A percentile compares a stretch with the other conserved stretches of the same genome.
These are phyloP conservation scores for Salinomyces thailandicus DNA, from an alignment of 2,329 filamentous ascomycete genomes.

Conservation along the genomic window DNA sequence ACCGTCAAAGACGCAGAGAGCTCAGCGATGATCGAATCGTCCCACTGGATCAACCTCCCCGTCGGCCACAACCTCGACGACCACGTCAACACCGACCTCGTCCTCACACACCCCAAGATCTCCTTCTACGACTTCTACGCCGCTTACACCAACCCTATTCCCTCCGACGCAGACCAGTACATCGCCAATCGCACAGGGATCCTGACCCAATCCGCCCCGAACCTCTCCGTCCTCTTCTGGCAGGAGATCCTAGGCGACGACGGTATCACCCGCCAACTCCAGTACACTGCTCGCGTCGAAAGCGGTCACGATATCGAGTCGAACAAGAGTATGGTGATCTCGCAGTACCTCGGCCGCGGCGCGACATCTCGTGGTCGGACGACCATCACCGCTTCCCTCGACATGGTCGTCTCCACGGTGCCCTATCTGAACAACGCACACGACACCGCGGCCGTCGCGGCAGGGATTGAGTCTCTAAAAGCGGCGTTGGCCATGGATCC, in stretches of 20 bases:
- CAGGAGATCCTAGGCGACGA: conserved; percentile 48
- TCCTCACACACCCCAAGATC: conserved; percentile 42
- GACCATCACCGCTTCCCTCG: conserved; percentile 48
- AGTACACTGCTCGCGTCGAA: conserved; percentile 57
- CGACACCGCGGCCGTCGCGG: conserved; percentile 54
- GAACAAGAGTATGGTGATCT: conserved; percentile 32
- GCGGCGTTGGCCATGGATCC: conserved; percentile 44
- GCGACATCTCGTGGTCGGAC: conserved; percentile 51
- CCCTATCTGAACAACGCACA: conserved; percentile 49
- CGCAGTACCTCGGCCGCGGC: conserved; percentile 53
- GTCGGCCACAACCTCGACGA: conserved; percentile 43
- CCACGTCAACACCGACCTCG: conserved; percentile 48
- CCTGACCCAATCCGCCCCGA: conserved; percentile 53
- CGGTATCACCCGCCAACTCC: conserved; percentile 51
- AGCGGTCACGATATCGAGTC: conserved; percentile 38
- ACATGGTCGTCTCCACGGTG: conserved; percentile 47
- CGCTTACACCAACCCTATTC: conserved; percentile 41
- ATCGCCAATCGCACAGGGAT: conserved; percentile 45
- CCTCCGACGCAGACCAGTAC: conserved; percentile 31
- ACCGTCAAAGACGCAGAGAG: conserved; percentile 38
- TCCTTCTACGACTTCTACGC: conserved; percentile 56
- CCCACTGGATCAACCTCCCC: conserved; percentile 42
- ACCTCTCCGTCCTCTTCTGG: conserved; percentile 54
- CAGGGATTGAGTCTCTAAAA: conserved; percentile 52
- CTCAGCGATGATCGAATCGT: conserved; percentile 32